These are phyloP conservation scores for Durotheca rogersii DNA, from an alignment of 495 filamentous ascomycete genomes.

Conservation along the genomic window DNA sequence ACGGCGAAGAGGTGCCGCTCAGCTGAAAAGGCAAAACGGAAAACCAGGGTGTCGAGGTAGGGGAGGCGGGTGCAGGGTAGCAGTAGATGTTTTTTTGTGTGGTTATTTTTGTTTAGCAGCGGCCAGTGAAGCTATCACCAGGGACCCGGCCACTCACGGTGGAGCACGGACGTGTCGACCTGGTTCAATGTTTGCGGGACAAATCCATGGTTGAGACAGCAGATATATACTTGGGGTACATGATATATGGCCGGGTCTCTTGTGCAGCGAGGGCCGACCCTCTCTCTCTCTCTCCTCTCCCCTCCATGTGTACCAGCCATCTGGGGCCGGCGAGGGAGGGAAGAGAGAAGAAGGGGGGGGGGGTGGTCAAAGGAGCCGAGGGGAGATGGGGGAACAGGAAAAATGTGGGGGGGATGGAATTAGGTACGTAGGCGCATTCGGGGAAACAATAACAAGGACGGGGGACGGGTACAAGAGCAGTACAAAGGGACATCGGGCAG, in stretches of 20 bases:
- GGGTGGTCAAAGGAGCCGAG: too few relatives aligned
- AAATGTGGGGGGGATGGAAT: too few relatives aligned
- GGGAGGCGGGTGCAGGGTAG: constrained; percentile 25
- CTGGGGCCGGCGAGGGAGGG: constrained; percentile 25
- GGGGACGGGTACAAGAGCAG: constrained; percentile 31
- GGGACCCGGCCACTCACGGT: constrained; percentile 28
- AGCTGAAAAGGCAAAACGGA: constrained; percentile 8
- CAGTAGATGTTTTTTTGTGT: too few relatives aligned
- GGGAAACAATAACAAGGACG: constrained; percentile 20
- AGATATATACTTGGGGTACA: constrained; percentile 32
- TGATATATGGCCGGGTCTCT: constrained; percentile 28
- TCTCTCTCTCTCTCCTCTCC: too few relatives aligned
- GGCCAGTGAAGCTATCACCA: constrained; percentile 31
- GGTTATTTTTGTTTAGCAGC: constrained; percentile 12
- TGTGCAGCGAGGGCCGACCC: constrained; percentile 26
- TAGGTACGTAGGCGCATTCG: constrained; percentile 40
- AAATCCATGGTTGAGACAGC: constrained; percentile 24
- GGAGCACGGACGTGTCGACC: constrained; percentile 21
- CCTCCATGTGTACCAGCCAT: constrained; percentile 33
- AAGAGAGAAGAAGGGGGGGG: constrained; percentile 14
- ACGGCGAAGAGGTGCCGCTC: constrained; percentile 9
- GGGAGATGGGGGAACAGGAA: constrained; percentile 34
- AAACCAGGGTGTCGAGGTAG: constrained; percentile 21
- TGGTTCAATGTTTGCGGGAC: constrained; percentile 22
- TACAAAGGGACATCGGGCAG: constrained; percentile 40